These are phyloP conservation scores for Geranium brycei DNA, from an alignment of 345 rosid species.

Conservation along the genomic window DNA sequence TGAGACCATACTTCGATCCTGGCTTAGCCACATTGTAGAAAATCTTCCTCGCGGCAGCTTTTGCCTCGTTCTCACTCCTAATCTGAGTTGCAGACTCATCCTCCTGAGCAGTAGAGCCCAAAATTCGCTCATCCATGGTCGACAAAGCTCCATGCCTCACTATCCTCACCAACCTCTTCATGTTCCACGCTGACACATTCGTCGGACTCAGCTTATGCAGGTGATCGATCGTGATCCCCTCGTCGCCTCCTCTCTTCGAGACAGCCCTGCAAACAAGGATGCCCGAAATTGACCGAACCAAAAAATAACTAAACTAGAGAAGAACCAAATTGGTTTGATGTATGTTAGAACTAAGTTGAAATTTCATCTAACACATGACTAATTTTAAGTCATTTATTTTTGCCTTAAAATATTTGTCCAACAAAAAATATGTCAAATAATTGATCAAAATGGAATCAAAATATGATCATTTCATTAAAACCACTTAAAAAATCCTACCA, in stretches of 20 bases:
- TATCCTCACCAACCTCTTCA: constrained; percentile 86
- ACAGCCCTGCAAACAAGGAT: constrained; percentile 8
- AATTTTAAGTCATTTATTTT: no score
- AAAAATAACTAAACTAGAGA: no score
- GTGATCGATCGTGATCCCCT: constrained; percentile 41
- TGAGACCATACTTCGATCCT: constrained; percentile 36
- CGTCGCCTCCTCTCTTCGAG: constrained; percentile 18
- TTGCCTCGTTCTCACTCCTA: constrained; percentile 70
- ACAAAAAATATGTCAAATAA: no score
- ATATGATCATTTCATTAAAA: no score
- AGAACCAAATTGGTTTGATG: no score
- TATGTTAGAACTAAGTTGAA: no score
- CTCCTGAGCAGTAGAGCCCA: constrained; percentile 18
- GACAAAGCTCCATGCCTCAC: constrained; percentile 59
- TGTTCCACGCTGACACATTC: constrained; percentile 93
- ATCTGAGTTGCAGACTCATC: constrained; percentile 53
- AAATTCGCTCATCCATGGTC: constrained; percentile 71
- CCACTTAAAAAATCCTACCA: no score
- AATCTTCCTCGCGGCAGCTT: constrained; percentile 76
- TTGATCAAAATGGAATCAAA: no score
- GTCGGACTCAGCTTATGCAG: constrained; percentile 55
- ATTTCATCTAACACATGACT: no score
- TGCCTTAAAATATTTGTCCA: no score
- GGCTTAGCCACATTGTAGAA: constrained; percentile 55
- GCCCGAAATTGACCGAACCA: no score